Conservation (phyloP, 257 asterid genomes). For the Solanum ossicruentum region DNA sequence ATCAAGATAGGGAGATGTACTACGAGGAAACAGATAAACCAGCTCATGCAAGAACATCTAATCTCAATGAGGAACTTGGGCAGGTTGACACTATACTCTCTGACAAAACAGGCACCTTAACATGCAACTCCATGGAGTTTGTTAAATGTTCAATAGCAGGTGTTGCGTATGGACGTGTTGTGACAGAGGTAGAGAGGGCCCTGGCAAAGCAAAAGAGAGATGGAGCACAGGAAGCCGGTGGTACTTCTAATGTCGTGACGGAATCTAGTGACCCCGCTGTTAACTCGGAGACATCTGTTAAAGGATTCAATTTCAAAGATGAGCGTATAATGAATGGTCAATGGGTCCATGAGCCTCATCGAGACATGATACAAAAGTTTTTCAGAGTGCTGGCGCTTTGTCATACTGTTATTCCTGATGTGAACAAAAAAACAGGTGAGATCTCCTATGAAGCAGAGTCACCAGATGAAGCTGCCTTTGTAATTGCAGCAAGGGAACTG, state of each 20-base stretch:
- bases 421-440: conserved; percentile 43
- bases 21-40: conserved; percentile 68
- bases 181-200: conserved; percentile 92
- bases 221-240: conserved; percentile 14
- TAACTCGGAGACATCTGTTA: conserved; percentile 28
- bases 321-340: conserved; percentile 75
- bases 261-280: conserved; percentile 2
- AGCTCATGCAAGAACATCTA: conserved; percentile 89
- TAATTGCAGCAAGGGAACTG: conserved; percentile 85
- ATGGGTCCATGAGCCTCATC: conserved; percentile 61
- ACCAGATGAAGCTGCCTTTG: conserved; percentile 97
- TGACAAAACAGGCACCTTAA: conserved; percentile 91
- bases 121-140: conserved; percentile 94
- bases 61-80: conserved; percentile 95
- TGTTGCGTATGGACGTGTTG: conserved; percentile 70
- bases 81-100: conserved; percentile 82
- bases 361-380: conserved; percentile 59
- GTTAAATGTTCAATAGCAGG: conserved; percentile 88
- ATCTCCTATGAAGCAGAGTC: conserved; percentile 92
- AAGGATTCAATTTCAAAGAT: conserved; percentile 83
- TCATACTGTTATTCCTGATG: conserved; percentile 93
- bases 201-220: conserved; percentile 52
- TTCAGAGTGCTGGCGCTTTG: conserved; percentile 78
- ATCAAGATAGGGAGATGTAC: conserved; percentile 82
- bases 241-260: conserved; percentile 7